phyloP scores from a whole-genome alignment of 2,329 filamentous ascomycete genomes.

The Pestalotiopsis sp. region DNA sequence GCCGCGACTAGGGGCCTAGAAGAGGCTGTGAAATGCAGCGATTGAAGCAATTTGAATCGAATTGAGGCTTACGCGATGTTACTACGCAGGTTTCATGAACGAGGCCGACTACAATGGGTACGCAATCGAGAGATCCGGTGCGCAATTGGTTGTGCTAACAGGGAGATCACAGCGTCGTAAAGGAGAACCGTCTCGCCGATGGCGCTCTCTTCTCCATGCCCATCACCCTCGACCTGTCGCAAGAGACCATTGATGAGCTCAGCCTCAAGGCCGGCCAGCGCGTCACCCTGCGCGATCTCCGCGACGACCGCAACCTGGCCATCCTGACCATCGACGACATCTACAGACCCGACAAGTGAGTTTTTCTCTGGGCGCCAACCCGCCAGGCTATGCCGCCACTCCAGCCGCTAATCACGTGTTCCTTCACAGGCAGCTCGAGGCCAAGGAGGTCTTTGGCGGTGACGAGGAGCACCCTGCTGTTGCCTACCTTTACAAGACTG shows the following conservation, averaged over 20 bases:
- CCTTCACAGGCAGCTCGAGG: constrained; percentile 72
- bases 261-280: constrained; percentile 78
- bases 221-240: constrained; percentile 85
- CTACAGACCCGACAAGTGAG: constrained; percentile 93
- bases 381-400: constrained; percentile 45
- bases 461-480: constrained; percentile 90
- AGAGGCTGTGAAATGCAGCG: neutral
- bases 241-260: constrained; percentile 71
- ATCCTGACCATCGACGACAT: constrained; percentile 95
- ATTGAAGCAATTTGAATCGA: neutral
- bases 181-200: constrained; percentile 80
- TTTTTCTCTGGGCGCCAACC: constrained; percentile 16
- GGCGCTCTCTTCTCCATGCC: constrained; percentile 95
- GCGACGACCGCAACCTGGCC: constrained; percentile 93
- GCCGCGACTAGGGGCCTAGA: neutral
- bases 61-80: constrained; percentile 25
- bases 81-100: constrained; percentile 83
- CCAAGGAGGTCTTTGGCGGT: constrained; percentile 90
- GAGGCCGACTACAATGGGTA: constrained; percentile 96
- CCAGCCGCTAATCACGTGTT: constrained; percentile 44
- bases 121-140: constrained; percentile 8
- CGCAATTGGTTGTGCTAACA: constrained; percentile 27
- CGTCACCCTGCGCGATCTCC: constrained; percentile 88
- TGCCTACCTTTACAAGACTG: constrained; percentile 80
- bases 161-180: constrained; percentile 68